Conservation (phyloP, 2,329 filamentous ascomycete genomes). For the Lasiodiplodia gonubiensis region DNA sequence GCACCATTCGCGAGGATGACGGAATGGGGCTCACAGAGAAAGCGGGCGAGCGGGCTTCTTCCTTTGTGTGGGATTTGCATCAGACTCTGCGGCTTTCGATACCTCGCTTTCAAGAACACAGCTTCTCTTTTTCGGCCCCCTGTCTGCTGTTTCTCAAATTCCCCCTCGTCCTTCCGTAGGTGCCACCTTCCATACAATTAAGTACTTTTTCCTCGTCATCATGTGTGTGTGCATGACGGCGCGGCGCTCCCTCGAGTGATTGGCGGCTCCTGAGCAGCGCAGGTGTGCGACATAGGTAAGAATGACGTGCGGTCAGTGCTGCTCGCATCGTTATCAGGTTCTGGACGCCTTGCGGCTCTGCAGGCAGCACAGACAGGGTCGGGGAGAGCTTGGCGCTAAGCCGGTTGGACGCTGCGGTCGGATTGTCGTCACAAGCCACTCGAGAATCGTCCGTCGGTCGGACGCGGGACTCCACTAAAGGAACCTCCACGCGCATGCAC, state of each 20-base stretch:
- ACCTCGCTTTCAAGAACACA: conserved; percentile 27
- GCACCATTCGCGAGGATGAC: conserved; percentile 25
- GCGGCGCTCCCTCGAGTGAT: neutral
- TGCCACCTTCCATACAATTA: conserved; percentile 9
- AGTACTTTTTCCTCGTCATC: conserved; percentile 11
- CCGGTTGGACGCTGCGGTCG: neutral
- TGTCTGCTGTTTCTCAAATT: conserved; percentile 20
- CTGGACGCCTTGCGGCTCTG: conserved; percentile 23
- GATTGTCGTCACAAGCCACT: neutral
- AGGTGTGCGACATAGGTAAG: neutral
- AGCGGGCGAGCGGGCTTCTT: conserved; percentile 27
- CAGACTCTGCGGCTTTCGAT: conserved; percentile 28
- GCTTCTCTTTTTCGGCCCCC: conserved; percentile 15
- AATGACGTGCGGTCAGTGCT: conserved; percentile 10
- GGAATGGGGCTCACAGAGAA: conserved; percentile 19
- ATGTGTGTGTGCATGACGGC: neutral
- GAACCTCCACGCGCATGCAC: conserved; percentile 6
- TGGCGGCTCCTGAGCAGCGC: neutral
- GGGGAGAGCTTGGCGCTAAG: conserved; percentile 7
- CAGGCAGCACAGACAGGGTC: conserved; percentile 19
- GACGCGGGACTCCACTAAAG: neutral
- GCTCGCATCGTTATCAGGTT: neutral
- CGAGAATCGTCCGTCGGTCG: too few relatives aligned
- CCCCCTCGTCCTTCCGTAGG: conserved; percentile 16
- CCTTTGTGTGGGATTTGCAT: conserved; percentile 28